phyloP scores from a whole-genome alignment of 345 rosid species.

The Gossypium thurberi region DNA sequence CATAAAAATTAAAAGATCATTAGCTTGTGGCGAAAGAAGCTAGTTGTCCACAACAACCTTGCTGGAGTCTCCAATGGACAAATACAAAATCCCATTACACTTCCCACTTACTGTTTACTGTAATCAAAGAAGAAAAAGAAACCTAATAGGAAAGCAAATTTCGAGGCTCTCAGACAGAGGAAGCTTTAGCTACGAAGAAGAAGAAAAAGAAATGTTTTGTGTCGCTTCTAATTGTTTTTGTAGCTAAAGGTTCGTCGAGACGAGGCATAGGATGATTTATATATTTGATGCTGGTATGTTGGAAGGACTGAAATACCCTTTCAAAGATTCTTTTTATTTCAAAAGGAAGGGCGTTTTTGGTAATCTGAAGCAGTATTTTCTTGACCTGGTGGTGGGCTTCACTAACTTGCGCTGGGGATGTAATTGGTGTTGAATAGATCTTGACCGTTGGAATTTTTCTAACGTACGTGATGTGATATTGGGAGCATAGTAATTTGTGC shows the following conservation, averaged over 20 bases:
- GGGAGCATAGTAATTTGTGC: slow-evolving; percentile 17
- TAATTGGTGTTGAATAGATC: slow-evolving; percentile 25
- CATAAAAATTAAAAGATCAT: slow-evolving; percentile 53
- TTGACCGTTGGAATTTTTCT: slow-evolving; percentile 32
- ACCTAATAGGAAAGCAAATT: not conserved
- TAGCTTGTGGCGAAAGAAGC: slow-evolving; percentile 97
- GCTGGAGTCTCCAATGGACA: slow-evolving; percentile 81
- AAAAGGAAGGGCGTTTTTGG: not conserved
- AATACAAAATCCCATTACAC: slow-evolving; percentile 80
- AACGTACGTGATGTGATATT: not conserved
- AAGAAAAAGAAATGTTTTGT: not conserved
- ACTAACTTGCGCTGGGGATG: slow-evolving; percentile 23
- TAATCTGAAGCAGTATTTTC: not conserved
- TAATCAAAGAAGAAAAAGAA: not conserved
- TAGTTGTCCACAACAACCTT: slow-evolving; percentile 88
- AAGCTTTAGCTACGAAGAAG: not conserved
- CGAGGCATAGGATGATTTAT: slow-evolving; percentile 25
- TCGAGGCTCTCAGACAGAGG: not conserved
- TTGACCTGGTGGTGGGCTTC: not conserved
- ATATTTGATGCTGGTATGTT: not conserved
- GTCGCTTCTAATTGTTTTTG: slow-evolving; percentile 20
- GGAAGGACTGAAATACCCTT: slow-evolving; percentile 24
- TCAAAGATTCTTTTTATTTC: not conserved
- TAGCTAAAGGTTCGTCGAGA: slow-evolving; percentile 28
- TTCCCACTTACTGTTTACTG: not conserved